phyloP scores from a whole-genome alignment of 192 early-diverging fungal genomes.

The Coemansia biformis region DNA sequence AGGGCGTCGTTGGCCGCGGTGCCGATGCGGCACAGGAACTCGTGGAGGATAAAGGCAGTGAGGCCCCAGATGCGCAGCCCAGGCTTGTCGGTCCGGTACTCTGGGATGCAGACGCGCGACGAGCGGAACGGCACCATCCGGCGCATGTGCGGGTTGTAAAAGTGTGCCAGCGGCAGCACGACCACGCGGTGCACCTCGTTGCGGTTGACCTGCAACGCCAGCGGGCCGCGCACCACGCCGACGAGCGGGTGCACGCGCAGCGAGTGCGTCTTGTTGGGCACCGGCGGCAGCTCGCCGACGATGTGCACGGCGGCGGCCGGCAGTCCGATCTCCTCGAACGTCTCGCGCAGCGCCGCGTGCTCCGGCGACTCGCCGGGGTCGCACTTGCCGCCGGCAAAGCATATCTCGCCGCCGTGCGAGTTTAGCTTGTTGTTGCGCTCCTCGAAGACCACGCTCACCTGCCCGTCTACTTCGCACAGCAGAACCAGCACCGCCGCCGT shows the following conservation, averaged over 20 bases:
- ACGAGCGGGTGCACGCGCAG: conserved; percentile 62
- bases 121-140: conserved; percentile 52
- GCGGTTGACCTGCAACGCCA: conserved; percentile 47
- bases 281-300: conserved; percentile 55
- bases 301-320: conserved; percentile 43
- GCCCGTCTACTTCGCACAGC: conserved; percentile 57
- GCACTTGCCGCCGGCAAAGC: conserved; percentile 72
- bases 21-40: conserved; percentile 30
- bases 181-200: conserved; percentile 70
- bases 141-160: conserved; percentile 51
- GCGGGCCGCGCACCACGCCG: conserved; percentile 47
- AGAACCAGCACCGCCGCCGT: conserved; percentile 51
- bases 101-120: conserved; percentile 52
- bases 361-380: conserved; percentile 58
- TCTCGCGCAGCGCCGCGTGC: conserved; percentile 74
- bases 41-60: conserved; percentile 73
- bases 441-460: conserved; percentile 72
- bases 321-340: conserved; percentile 71
- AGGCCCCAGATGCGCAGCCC: conserved; percentile 68
- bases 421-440: conserved; percentile 61
- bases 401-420: conserved; percentile 73
- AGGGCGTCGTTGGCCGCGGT: conserved; percentile 4
- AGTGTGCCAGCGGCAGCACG: conserved; percentile 58
- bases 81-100: conserved; percentile 53
- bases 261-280: conserved; percentile 58